Conservation (phyloP, 108 stramenopile genomes). For the Bacterosira constricta region DNA sequence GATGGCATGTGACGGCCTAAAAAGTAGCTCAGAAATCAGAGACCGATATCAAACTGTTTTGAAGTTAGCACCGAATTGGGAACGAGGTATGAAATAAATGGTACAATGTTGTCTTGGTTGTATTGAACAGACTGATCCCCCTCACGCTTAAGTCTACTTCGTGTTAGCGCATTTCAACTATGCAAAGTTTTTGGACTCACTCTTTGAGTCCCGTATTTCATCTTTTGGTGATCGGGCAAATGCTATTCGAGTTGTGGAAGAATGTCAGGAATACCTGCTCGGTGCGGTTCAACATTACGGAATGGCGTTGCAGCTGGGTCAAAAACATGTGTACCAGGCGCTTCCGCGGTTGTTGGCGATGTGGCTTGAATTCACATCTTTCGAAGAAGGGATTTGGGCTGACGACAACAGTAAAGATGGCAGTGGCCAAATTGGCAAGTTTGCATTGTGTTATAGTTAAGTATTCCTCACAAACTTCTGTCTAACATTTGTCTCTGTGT, state of each 20-base stretch:
- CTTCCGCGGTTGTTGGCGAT: slow-evolving; percentile 86
- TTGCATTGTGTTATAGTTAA: no score
- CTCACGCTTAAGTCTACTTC: neutral
- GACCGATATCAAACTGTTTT: slow-evolving; percentile 66
- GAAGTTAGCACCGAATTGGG: slow-evolving; percentile 75
- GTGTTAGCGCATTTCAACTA: slow-evolving; percentile 73
- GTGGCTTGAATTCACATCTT: slow-evolving; percentile 86
- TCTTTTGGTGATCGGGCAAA: slow-evolving; percentile 30
- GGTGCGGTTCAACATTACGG: slow-evolving; percentile 76
- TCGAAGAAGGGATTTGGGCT: neutral
- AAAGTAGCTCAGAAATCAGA: slow-evolving; percentile 70
- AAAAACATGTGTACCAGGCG: slow-evolving; percentile 87
- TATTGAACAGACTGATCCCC: neutral
- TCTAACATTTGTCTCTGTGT: no score
- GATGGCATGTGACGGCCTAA: slow-evolving; percentile 76
- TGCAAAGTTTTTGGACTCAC: slow-evolving; percentile 77
- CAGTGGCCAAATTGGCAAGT: slow-evolving; percentile 15
- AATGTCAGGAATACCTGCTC: slow-evolving; percentile 72
- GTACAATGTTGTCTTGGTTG: neutral
- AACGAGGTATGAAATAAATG: slow-evolving; percentile 62
- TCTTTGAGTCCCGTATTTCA: slow-evolving; percentile 59
- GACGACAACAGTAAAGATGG: neutral
- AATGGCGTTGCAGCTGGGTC: slow-evolving; percentile 60
- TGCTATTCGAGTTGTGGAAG: slow-evolving; percentile 49
- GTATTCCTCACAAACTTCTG: no score